Conservation (phyloP, 495 filamentous ascomycete species). For the Emericellopsis terricola region DNA sequence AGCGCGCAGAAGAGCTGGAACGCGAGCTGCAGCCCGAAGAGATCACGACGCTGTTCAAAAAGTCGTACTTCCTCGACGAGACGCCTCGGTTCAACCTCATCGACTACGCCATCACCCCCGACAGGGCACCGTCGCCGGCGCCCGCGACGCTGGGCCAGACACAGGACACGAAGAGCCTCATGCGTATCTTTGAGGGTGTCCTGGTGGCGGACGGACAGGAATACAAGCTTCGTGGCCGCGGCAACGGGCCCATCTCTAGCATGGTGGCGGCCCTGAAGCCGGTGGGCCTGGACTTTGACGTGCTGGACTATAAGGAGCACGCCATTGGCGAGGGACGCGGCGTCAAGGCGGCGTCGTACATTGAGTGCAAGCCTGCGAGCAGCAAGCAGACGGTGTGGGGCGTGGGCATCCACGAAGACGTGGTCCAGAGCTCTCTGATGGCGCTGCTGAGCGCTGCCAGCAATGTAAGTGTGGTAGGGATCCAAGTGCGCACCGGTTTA, state of each 20-base stretch:
- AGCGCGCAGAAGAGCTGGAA: slow-evolving; percentile 46
- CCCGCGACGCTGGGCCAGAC: slow-evolving; percentile 50
- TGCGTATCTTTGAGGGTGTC: slow-evolving; percentile 74
- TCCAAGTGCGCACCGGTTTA: neutral
- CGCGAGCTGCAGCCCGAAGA: slow-evolving; percentile 64
- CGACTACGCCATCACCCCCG: slow-evolving; percentile 82
- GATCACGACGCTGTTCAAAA: slow-evolving; percentile 71
- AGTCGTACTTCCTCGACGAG: slow-evolving; percentile 64
- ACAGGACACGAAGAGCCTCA: slow-evolving; percentile 56
- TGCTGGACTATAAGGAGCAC: slow-evolving; percentile 92
- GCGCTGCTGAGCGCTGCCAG: slow-evolving; percentile 76
- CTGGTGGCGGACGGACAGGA: slow-evolving; percentile 69
- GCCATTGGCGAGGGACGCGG: slow-evolving; percentile 64
- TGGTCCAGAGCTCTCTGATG: slow-evolving; percentile 80
- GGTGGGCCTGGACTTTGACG: slow-evolving; percentile 81
- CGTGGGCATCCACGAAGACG: slow-evolving; percentile 88
- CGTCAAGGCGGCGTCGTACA: slow-evolving; percentile 84
- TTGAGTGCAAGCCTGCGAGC: slow-evolving; percentile 67
- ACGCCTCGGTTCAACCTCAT: slow-evolving; percentile 75
- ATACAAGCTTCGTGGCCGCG: slow-evolving; percentile 58
- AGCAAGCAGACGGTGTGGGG: slow-evolving; percentile 71
- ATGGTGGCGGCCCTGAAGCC: slow-evolving; percentile 64
- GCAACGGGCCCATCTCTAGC: slow-evolving; percentile 81
- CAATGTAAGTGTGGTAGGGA: slow-evolving; percentile 44
- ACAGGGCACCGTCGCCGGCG: slow-evolving; percentile 61